A percentile compares a stretch with the other conserved stretches of the same genome.
Evolutionary conservation across 352 stramenopile species (phyloP).

Genomic region (Phytophthora cryptogea): DNA sequence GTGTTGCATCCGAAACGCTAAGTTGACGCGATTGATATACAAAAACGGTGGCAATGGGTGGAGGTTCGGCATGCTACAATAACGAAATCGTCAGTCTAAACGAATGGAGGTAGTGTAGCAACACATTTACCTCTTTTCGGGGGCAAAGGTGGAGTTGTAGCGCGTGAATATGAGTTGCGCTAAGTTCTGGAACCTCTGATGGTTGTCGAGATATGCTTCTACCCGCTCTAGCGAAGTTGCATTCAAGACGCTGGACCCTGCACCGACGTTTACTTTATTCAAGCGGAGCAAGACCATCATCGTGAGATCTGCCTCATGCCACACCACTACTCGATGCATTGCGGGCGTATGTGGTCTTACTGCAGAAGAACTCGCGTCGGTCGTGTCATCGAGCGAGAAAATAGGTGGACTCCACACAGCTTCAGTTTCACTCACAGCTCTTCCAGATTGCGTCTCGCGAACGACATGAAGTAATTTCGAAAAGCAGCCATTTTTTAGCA

Average conservation of each 20-base stretch:
- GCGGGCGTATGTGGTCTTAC: neutral
- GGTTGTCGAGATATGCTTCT: slow-evolving; percentile 28
- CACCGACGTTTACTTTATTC: neutral
- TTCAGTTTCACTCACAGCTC: slow-evolving; percentile 26
- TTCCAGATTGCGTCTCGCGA: slow-evolving; percentile 11
- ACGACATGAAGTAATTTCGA: slow-evolving; percentile 33
- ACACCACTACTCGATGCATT: slow-evolving; percentile 41
- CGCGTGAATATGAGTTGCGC: slow-evolving; percentile 41
- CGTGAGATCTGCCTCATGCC: slow-evolving; percentile 59
- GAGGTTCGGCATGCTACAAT: slow-evolving; percentile 27
- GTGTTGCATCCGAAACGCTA: slow-evolving; percentile 52
- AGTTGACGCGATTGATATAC: slow-evolving; percentile 64
- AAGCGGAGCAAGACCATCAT: slow-evolving; percentile 43
- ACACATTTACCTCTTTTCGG: slow-evolving; percentile 28
- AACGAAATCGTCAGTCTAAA: neutral
- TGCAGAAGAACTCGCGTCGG: neutral
- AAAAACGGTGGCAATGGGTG: slow-evolving; percentile 43
- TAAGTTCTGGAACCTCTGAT: slow-evolving; percentile 42
- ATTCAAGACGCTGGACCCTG: slow-evolving; percentile 9
- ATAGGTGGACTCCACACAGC: slow-evolving; percentile 50
- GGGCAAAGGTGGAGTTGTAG: slow-evolving; percentile 32
- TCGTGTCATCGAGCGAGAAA: slow-evolving; percentile 21
- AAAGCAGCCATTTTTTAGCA: slow-evolving; percentile 57
- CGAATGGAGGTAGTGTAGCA: neutral
- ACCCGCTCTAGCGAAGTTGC: slow-evolving; percentile 25